Evolutionary conservation across 202 grass and related monocot genomes (phyloP).

Genomic region (Panicum virgatum): DNA sequence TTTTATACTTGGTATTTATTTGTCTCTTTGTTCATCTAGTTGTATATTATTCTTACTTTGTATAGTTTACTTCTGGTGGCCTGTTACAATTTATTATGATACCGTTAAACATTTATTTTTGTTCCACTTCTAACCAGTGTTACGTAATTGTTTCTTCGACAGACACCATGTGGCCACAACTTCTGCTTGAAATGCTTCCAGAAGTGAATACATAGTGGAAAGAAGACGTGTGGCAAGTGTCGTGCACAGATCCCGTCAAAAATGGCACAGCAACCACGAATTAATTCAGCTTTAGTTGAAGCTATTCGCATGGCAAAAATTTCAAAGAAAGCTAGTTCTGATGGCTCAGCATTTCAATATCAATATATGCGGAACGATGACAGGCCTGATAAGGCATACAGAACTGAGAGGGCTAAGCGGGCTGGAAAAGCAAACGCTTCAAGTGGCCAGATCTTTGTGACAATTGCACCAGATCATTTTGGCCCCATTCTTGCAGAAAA

Average conservation of each 20-base stretch:
- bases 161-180: conserved; percentile 91
- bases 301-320: conserved; percentile 64
- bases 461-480: conserved; percentile 66
- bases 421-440: conserved; percentile 79
- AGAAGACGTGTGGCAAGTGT: conserved; percentile 66
- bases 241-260: conserved; percentile 54
- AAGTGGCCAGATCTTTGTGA: conserved; percentile 87
- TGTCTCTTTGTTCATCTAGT: too few species aligned
- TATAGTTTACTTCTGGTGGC: background rate
- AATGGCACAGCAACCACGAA: conserved; percentile 70
- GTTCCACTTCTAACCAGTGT: background rate
- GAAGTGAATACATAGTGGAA: conserved; percentile 64
- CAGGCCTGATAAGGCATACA: conserved; percentile 70
- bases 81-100: background rate
- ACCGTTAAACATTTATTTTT: background rate
- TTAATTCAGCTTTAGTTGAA: conserved; percentile 61
- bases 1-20: too few species aligned
- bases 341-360: background rate
- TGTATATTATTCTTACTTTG: too few species aligned
- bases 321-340: conserved; percentile 47
- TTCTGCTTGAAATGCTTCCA: conserved; percentile 92
- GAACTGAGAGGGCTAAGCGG: conserved; percentile 66
- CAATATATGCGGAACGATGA: conserved; percentile 69
- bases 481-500: conserved; percentile 73
- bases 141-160: background rate